Conservation (phyloP, 2,329 filamentous ascomycete genomes). For the Nakataea oryzae region DNA sequence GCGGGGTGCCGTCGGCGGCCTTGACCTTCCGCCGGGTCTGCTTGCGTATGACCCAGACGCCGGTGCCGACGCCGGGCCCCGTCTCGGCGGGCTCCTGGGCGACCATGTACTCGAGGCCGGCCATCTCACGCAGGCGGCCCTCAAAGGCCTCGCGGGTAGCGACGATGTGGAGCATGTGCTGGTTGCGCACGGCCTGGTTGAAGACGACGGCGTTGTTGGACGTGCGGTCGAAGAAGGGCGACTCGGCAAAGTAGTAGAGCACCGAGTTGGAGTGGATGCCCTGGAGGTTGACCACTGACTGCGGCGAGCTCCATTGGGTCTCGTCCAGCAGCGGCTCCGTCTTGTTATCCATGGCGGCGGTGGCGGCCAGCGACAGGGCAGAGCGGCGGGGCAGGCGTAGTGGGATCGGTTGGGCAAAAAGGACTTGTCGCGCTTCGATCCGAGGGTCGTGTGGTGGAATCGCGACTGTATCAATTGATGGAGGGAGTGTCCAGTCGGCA, state of each 20-base stretch:
- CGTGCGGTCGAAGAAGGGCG: slow-evolving; percentile 57
- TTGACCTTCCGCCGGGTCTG: slow-evolving; percentile 50
- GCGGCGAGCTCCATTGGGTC: slow-evolving; percentile 53
- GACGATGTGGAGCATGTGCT: slow-evolving; percentile 44
- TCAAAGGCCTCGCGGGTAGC: slow-evolving; percentile 55
- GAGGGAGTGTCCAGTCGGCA: no score
- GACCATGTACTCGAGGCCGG: slow-evolving; percentile 56
- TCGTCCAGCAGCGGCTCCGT: slow-evolving; percentile 51
- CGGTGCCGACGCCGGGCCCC: slow-evolving; percentile 48
- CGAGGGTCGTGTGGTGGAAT: neutral
- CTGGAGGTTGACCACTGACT: slow-evolving; percentile 31
- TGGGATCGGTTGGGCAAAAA: neutral
- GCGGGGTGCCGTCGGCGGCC: slow-evolving; percentile 14
- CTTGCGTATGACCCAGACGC: slow-evolving; percentile 61
- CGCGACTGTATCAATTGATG: no score
- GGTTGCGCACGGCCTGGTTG: slow-evolving; percentile 52
- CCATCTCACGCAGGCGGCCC: slow-evolving; percentile 51
- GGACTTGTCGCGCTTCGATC: no score
- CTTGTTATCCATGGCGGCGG: slow-evolving; percentile 27
- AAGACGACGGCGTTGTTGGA: slow-evolving; percentile 58
- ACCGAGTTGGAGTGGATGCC: slow-evolving; percentile 54
- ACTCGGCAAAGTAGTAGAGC: slow-evolving; percentile 57
- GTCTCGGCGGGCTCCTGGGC: slow-evolving; percentile 55
- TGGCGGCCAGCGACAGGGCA: no score
- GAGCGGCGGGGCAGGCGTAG: neutral